A percentile compares a stretch with the other conserved stretches of the same genome.
phyloP scores from a whole-genome alignment of 164 flowering plant species.

The Stephania japonica region DNA sequence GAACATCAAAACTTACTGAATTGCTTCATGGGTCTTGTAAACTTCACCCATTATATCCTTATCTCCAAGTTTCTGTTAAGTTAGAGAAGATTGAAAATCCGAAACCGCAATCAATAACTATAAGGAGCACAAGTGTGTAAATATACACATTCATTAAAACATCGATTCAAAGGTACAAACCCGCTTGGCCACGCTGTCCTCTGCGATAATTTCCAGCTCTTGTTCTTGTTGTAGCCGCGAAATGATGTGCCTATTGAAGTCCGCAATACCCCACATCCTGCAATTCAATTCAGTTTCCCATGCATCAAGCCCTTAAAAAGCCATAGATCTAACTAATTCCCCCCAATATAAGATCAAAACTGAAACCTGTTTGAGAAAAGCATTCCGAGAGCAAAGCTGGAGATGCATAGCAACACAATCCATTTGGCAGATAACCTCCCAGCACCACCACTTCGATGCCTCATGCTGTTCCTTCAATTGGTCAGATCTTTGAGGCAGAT shows the following conservation, averaged over 20 bases:
- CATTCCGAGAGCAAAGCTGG: conserved; percentile 59
- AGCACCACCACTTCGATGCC: conserved; percentile 24
- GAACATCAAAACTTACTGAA: conserved; percentile 80
- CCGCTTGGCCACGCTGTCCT: conserved; percentile 45
- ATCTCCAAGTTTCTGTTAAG: conserved; percentile 32
- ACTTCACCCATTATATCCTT: conserved; percentile 65
- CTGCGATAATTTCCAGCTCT: conserved; percentile 49
- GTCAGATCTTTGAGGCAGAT: background rate
- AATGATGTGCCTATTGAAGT: conserved; percentile 40
- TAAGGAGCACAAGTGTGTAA: background rate
- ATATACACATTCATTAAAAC: too few relatives aligned
- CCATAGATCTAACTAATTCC: background rate
- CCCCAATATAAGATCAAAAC: background rate
- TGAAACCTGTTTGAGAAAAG: conserved; percentile 59
- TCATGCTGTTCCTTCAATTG: conserved; percentile 21
- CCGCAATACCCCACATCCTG: conserved; percentile 46
- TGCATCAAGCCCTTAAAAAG: background rate
- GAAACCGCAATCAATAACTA: background rate
- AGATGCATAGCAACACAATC: conserved; percentile 56
- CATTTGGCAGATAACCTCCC: conserved; percentile 49
- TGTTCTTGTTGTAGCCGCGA: conserved; percentile 49
- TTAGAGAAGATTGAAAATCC: background rate
- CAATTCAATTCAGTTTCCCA: conserved; percentile 1
- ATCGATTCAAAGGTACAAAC: conserved; percentile 15
- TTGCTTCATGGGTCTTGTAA: conserved; percentile 71